Evolutionary conservation across 495 filamentous ascomycete species (phyloP).

Genomic region (Immersiella caudata): DNA sequence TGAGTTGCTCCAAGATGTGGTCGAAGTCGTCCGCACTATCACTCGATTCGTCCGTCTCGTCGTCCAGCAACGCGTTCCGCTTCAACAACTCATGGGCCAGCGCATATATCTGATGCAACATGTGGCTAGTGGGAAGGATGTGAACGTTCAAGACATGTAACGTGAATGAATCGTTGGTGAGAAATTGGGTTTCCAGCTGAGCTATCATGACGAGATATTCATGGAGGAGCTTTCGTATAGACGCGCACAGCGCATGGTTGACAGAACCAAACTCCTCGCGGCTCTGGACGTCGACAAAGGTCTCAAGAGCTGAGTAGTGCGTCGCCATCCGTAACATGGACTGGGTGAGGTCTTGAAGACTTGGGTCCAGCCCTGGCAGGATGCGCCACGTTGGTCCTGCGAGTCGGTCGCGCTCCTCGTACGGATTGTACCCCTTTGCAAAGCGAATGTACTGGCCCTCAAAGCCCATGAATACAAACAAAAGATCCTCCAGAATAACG

Average conservation of each 20-base stretch:
- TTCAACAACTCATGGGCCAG: conserved; percentile 84
- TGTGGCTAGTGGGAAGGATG: conserved; percentile 83
- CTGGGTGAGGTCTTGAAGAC: conserved; percentile 79
- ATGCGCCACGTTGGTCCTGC: conserved; percentile 80
- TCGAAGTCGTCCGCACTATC: conserved; percentile 77
- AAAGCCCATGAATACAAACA: conserved; percentile 98
- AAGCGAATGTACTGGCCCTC: conserved; percentile 97
- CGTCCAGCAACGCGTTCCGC: conserved; percentile 83
- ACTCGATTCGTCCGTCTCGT: conserved; percentile 79
- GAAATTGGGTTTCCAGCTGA: conserved; percentile 87
- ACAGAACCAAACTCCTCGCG: conserved; percentile 93
- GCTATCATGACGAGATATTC: conserved; percentile 92
- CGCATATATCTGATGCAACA: conserved; percentile 84
- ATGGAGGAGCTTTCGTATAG: conserved; percentile 85
- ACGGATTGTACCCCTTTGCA: conserved; percentile 75
- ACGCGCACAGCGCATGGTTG: conserved; percentile 92
- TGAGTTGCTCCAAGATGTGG: conserved; percentile 76
- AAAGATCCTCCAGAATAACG: conserved; percentile 82
- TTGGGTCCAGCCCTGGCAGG: conserved; percentile 83
- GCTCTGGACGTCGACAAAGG: conserved; percentile 92
- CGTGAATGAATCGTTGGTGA: conserved; percentile 86
- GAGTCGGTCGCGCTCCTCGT: conserved; percentile 81
- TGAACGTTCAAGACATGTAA: conserved; percentile 91
- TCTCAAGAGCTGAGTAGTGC: conserved; percentile 85
- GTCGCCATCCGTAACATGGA: conserved; percentile 96